Percentiles rank a stretch among this genome's conserved stretches.
Conservation (phyloP, 495 filamentous ascomycete species). For the Hyaloscypha variabilis region DNA sequence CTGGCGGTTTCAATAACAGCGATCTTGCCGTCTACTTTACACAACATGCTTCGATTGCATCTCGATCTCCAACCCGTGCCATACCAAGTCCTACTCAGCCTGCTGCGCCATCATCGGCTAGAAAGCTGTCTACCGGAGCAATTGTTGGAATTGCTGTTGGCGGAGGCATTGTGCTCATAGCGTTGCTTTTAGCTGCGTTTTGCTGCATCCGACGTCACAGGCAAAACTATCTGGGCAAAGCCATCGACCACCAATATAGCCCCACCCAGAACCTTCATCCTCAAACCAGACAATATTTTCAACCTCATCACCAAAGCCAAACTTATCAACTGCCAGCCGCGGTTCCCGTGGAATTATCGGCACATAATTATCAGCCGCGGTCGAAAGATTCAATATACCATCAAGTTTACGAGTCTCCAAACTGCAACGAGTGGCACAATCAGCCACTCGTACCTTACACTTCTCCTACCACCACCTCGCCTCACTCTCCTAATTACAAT, state of each 20-base stretch:
- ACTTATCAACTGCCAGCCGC: slow-evolving; percentile 12
- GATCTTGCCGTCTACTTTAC: slow-evolving; percentile 27
- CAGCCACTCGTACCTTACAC: background rate
- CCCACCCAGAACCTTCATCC: slow-evolving; percentile 2
- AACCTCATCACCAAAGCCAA: background rate
- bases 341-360: slow-evolving; percentile 13
- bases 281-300: background rate
- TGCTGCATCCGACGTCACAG: slow-evolving; percentile 10
- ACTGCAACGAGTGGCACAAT: slow-evolving; percentile 3
- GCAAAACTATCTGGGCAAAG: background rate
- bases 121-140: slow-evolving; percentile 18
- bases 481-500: slow-evolving; percentile 3
- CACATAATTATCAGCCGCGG: background rate
- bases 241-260: background rate
- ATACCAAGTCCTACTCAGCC: slow-evolving; percentile 11
- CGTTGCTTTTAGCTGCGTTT: slow-evolving; percentile 10
- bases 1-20: slow-evolving; percentile 25
- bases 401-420: slow-evolving; percentile 4
- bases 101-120: background rate
- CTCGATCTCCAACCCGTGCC: slow-evolving; percentile 25
- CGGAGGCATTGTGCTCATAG: slow-evolving; percentile 18
- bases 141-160: slow-evolving; percentile 24
- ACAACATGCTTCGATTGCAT: slow-evolving; percentile 19
- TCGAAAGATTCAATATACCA: slow-evolving; percentile 13
- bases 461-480: background rate